phyloP scores from a whole-genome alignment of 2,329 filamentous ascomycete genomes.

The Apiospora malaysiana region DNA sequence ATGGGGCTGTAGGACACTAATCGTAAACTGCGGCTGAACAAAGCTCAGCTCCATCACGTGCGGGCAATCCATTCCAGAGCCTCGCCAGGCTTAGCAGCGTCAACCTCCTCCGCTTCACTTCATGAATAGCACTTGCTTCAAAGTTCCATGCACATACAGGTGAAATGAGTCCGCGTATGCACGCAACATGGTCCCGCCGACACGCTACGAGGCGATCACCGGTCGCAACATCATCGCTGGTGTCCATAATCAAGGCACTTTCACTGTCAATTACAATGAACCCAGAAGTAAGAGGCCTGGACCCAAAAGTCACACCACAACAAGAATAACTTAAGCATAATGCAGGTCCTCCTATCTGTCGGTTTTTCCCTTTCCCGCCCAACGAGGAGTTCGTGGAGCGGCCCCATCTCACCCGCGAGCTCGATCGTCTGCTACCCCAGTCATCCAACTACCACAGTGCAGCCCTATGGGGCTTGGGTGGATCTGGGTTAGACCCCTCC shows the following conservation, averaged over 20 bases:
- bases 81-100: neutral
- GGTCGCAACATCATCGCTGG: neutral
- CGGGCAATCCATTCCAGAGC: neutral
- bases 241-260: neutral
- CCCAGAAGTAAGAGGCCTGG: neutral
- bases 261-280: neutral
- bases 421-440: constrained; percentile 25
- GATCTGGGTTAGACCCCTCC: constrained; percentile 35
- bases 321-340: too few relatives aligned
- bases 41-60: neutral
- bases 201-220: neutral
- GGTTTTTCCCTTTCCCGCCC: too few relatives aligned
- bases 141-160: too few relatives aligned
- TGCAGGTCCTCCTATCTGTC: too few relatives aligned
- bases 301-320: too few relatives aligned
- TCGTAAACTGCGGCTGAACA: neutral
- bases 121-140: too few relatives aligned
- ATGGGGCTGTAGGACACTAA: neutral
- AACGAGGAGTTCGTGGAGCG: too few relatives aligned
- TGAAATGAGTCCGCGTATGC: too few relatives aligned
- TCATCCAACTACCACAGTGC: constrained; percentile 27
- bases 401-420: too few relatives aligned
- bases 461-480: constrained; percentile 37
- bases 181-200: neutral
- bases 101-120: neutral